Conservation (phyloP, 192 early-diverging fungal species). For the Dissophora globulifera region DNA sequence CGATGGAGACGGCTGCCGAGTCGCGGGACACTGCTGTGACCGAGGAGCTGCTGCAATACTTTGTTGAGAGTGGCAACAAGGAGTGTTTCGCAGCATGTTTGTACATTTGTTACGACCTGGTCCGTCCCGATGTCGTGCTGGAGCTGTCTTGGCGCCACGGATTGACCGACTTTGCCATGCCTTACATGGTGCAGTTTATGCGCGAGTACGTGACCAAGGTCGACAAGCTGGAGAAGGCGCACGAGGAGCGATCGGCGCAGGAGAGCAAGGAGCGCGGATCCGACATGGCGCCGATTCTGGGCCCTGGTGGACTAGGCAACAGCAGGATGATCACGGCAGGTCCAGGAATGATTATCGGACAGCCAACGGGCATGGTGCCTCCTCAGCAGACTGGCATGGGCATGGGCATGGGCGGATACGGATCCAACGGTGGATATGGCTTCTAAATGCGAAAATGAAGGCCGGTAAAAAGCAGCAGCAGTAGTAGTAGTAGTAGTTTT, state of each 20-base stretch:
- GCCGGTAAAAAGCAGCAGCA: neutral
- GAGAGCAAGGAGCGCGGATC: conserved; percentile 42
- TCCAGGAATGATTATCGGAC: conserved; percentile 15
- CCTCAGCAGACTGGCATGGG: conserved; percentile 14
- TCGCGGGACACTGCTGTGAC: conserved; percentile 88
- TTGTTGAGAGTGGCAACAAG: conserved; percentile 90
- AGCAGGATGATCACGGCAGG: conserved; percentile 44
- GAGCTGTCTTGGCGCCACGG: conserved; percentile 93
- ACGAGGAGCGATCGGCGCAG: conserved; percentile 31
- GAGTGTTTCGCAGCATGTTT: conserved; percentile 96
- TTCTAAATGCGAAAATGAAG: neutral
- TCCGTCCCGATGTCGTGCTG: conserved; percentile 93
- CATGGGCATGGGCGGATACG: neutral
- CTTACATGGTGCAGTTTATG: conserved; percentile 93
- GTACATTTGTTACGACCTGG: conserved; percentile 94
- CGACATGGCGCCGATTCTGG: conserved; percentile 22
- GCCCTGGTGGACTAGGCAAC: conserved; percentile 41
- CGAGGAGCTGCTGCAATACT: conserved; percentile 95
- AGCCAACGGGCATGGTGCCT: conserved; percentile 22
- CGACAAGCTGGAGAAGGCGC: conserved; percentile 46
- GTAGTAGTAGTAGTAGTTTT: no score
- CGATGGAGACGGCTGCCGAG: conserved; percentile 97
- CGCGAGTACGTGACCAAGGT: conserved; percentile 92
- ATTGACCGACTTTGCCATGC: conserved; percentile 95
- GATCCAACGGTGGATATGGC: neutral